Conservation (phyloP, 352 stramenopile species). For the Phytophthora chlamydospora region DNA sequence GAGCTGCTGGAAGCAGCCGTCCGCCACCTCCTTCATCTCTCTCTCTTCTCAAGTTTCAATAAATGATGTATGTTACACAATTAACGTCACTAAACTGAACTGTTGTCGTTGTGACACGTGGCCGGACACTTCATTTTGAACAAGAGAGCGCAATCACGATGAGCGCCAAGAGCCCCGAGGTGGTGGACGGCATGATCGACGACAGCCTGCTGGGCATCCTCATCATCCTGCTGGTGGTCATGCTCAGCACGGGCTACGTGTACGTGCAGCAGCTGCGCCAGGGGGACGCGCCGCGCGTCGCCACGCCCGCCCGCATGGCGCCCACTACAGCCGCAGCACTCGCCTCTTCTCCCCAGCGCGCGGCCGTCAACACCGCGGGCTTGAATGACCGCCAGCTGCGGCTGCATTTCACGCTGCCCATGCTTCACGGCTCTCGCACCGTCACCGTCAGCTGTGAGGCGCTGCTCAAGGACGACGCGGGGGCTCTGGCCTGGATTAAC, state of each 20-base stretch:
- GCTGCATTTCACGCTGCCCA: slow-evolving; percentile 65
- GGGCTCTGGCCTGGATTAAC: slow-evolving; percentile 49
- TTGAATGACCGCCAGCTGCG: slow-evolving; percentile 61
- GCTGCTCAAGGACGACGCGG: slow-evolving; percentile 42
- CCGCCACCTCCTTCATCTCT: slow-evolving; percentile 86
- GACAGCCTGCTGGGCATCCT: slow-evolving; percentile 75
- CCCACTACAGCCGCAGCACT: slow-evolving; percentile 18
- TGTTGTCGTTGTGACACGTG: slow-evolving; percentile 18
- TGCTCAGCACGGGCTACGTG: slow-evolving; percentile 79
- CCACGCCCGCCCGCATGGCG: slow-evolving; percentile 18
- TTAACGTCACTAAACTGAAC: slow-evolving; percentile 16
- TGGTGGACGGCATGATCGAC: slow-evolving; percentile 63
- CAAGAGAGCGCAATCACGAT: slow-evolving; percentile 18
- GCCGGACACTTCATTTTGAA: slow-evolving; percentile 2
- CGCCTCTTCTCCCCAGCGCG: slow-evolving; percentile 13
- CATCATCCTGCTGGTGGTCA: slow-evolving; percentile 71
- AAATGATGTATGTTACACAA: slow-evolving; percentile 3
- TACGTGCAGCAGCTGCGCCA: slow-evolving; percentile 70
- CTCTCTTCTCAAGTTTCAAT: background rate
- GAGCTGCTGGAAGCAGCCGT: slow-evolving; percentile 89
- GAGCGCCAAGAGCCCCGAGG: slow-evolving; percentile 47
- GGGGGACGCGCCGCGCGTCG: slow-evolving; percentile 6
- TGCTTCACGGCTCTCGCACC: slow-evolving; percentile 62
- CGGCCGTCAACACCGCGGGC: slow-evolving; percentile 40
- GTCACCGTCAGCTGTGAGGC: slow-evolving; percentile 73